phyloP scores from a whole-genome alignment of 2,329 filamentous ascomycete genomes.

The Scytalidium lignicola region DNA sequence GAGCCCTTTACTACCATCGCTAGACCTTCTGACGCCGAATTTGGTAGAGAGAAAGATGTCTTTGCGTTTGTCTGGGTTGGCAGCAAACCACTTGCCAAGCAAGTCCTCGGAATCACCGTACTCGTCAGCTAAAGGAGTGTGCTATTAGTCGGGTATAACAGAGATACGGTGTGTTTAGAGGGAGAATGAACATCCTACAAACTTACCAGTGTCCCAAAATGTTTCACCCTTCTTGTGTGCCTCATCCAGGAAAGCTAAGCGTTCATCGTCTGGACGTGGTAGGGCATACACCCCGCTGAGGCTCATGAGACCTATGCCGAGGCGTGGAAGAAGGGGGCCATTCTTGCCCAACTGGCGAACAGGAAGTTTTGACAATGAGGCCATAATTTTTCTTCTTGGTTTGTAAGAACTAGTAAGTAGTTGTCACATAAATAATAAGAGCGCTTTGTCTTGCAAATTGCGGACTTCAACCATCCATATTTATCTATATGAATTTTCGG shows the following conservation, averaged over 20 bases:
- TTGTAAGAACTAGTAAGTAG: too few species aligned
- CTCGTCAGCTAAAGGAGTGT: slow-evolving; percentile 12
- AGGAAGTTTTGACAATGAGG: slow-evolving; percentile 12
- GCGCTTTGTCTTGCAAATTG: too few species aligned
- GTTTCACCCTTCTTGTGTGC: slow-evolving; percentile 30
- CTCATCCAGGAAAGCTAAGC: slow-evolving; percentile 31
- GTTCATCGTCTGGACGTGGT: slow-evolving; percentile 26
- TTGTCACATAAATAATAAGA: too few species aligned
- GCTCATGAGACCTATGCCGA: slow-evolving; percentile 25
- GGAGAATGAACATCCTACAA: too few species aligned
- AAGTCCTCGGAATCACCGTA: slow-evolving; percentile 39
- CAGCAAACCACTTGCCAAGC: slow-evolving; percentile 39
- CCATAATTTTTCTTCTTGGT: not conserved
- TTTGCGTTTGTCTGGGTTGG: not conserved
- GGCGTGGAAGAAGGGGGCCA: slow-evolving; percentile 20
- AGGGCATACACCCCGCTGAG: slow-evolving; percentile 25
- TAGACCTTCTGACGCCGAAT: slow-evolving; percentile 31
- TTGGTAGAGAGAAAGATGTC: slow-evolving; percentile 43
- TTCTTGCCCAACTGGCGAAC: slow-evolving; percentile 22
- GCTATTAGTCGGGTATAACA: slow-evolving; percentile 22
- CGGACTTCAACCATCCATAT: too few species aligned
- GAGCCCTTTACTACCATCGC: slow-evolving; percentile 10
- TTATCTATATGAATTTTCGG: too few species aligned
- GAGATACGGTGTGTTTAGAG: slow-evolving; percentile 1
- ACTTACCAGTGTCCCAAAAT: slow-evolving; percentile 27